Conservation (phyloP, 192 early-diverging fungal species). For the Backusella sp. region DNA sequence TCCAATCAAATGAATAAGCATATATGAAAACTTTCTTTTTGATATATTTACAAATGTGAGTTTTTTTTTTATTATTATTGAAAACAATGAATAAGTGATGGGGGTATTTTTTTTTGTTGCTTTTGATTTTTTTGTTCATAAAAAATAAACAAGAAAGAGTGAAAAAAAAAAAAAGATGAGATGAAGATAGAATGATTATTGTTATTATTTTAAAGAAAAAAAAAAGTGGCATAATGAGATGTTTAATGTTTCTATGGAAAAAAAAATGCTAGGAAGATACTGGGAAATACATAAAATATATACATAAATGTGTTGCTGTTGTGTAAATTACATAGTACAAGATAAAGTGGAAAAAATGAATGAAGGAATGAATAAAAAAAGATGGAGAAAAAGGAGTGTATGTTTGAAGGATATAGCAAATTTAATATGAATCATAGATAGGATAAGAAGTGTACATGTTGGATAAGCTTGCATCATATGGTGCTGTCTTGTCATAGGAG, state of each 20-base stretch:
- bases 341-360: neutral
- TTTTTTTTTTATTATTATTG: neutral
- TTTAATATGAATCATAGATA: neutral
- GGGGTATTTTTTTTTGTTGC: neutral
- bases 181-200: neutral
- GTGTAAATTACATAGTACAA: neutral
- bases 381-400: neutral
- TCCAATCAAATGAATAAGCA: neutral
- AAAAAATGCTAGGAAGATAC: neutral
- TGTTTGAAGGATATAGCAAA: neutral
- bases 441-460: neutral
- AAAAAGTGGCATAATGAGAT: neutral
- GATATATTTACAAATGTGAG: neutral
- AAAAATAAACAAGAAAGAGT: neutral
- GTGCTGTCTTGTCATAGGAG: neutral
- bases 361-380: neutral
- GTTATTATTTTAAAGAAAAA: neutral
- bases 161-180: neutral
- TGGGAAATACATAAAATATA: neutral
- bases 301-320: neutral
- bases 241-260: neutral
- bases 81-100: neutral
- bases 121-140: neutral
- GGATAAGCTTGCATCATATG: neutral
- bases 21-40: neutral